These are phyloP conservation scores for Saccharomycopsis fodiens DNA, from an alignment of 805 yeast genomes.

Conservation along the genomic window DNA sequence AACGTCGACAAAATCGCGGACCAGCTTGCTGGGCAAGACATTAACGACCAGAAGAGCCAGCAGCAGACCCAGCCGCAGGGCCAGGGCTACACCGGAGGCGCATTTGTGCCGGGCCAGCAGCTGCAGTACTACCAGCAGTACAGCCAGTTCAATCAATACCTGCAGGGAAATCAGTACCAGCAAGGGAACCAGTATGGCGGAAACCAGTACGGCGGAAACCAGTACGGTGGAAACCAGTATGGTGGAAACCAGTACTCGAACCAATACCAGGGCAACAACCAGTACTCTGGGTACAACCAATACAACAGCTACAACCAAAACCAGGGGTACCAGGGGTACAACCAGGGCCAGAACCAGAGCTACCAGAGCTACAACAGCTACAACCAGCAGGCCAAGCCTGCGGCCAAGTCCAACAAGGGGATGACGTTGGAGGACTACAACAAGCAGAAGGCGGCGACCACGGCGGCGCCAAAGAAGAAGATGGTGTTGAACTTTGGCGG, in stretches of 20 bases:
- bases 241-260: slow-evolving; percentile 6
- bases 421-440: slow-evolving; percentile 81
- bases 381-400: slow-evolving; percentile 21
- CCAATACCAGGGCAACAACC: background rate
- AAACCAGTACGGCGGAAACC: slow-evolving; percentile 2
- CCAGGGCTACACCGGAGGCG: background rate
- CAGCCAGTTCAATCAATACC: slow-evolving; percentile 21
- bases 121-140: slow-evolving; percentile 8
- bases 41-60: slow-evolving; percentile 5
- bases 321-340: slow-evolving; percentile 9
- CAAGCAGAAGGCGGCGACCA: slow-evolving; percentile 46
- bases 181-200: slow-evolving; percentile 1
- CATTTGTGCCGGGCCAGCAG: slow-evolving; percentile 11
- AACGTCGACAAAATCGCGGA: slow-evolving; percentile 18
- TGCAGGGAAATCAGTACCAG: slow-evolving; percentile 22
- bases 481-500: slow-evolving; percentile 60
- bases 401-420: slow-evolving; percentile 33
- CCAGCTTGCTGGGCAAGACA: slow-evolving; percentile 19
- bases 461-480: slow-evolving; percentile 46
- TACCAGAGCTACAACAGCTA: slow-evolving; percentile 22
- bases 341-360: slow-evolving; percentile 14
- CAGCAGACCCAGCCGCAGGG: slow-evolving; percentile 12
- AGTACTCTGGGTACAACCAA: background rate
- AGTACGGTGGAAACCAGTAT: slow-evolving; percentile 1
- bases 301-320: slow-evolving; percentile 14